Base-by-base conservation (phyloP, 768 basidiomycete genomes). In the Kwoniella newhampshirensis region DNA sequence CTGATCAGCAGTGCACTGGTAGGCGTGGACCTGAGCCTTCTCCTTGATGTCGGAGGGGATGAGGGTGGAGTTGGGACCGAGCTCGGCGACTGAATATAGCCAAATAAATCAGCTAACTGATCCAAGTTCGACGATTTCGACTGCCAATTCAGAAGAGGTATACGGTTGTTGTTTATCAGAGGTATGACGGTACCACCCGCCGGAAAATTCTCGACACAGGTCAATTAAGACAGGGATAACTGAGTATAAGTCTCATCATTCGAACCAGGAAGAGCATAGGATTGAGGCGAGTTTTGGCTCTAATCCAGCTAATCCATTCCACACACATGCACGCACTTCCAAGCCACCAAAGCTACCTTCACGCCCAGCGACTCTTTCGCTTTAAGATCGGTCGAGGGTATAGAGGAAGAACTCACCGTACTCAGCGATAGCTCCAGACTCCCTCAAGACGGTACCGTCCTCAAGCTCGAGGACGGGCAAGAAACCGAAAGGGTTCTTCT, bases 1-100 rank as follows among this genome's bases (percentile, higher is more conserved):
- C 30, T 78, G 70, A 71, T 92, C 89, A 12, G 80, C 80, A 55
- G 89, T 85, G 65, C 87, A 85, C 51, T 81, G 71, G 91, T 91
- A 99, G 76, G 94, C 89, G 66, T 90, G 85, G 54, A 97, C 79
- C 50, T 86, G 79, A 27, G 91, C 92, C 26, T 82, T 78, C 25
- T 89, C 87, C 73, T 89, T 81, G 41, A 71, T 51, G 50, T 81
- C 80, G 44, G 81, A 71, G 47, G 91, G 89, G 28, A 92, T 81
- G 42, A 99, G 85, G 43, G 82, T 84, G 55, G 85, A 82, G 78
- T 91, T 89, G 74, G 89, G 85, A 9, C 86, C 83, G 49, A 87
- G 81, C 30, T 79, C 62, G 46, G 89, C 87, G 63, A 96, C 92
- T 97, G 68, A 20, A 0, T 6, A 28, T 5, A 23, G 27, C 46